Evolutionary conservation across 495 filamentous ascomycete genomes (phyloP).

Genomic region (Bombardia bombarda): DNA sequence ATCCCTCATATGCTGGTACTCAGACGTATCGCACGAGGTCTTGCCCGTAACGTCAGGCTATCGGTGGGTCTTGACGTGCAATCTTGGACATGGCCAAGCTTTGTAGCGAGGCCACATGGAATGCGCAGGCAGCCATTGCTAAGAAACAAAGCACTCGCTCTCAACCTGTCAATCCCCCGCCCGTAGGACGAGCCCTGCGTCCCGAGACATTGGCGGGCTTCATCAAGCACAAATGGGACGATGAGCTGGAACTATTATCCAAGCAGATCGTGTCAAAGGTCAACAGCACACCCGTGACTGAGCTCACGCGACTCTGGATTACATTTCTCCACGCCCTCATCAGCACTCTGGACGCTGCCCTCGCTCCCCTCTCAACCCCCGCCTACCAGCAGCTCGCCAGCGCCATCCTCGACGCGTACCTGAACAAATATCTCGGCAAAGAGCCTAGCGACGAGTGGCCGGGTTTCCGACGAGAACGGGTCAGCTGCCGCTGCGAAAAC

Average conservation of each 20-base stretch:
- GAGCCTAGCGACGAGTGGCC: slow-evolving; percentile 4
- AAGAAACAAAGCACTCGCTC: too few relatives aligned
- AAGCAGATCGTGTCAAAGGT: slow-evolving; percentile 5
- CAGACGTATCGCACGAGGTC: slow-evolving; percentile 48
- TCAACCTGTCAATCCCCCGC: too few relatives aligned
- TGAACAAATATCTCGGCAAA: slow-evolving; percentile 7
- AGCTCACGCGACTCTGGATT: slow-evolving; percentile 15
- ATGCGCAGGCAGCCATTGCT: too few relatives aligned
- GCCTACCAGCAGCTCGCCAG: slow-evolving; percentile 12
- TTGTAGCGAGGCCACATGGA: too few relatives aligned
- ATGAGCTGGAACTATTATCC: slow-evolving; percentile 2
- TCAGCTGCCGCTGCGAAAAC: slow-evolving; percentile 1
- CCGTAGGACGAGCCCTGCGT: too few relatives aligned
- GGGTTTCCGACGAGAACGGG: neutral
- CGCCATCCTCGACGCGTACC: slow-evolving; percentile 10
- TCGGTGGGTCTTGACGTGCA: slow-evolving; percentile 48
- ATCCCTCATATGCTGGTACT: slow-evolving; percentile 42
- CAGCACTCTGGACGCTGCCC: slow-evolving; percentile 4
- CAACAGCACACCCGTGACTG: neutral
- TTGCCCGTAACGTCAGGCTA: slow-evolving; percentile 40
- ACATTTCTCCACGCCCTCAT: slow-evolving; percentile 13
- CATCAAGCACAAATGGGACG: slow-evolving; percentile 8
- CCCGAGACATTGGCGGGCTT: slow-evolving; percentile 5
- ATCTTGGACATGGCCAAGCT: slow-evolving; percentile 30
- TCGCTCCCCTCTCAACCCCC: slow-evolving; percentile 1